Conservation (phyloP, 2,329 filamentous ascomycete genomes). For the Amauroascus verrucosus region DNA sequence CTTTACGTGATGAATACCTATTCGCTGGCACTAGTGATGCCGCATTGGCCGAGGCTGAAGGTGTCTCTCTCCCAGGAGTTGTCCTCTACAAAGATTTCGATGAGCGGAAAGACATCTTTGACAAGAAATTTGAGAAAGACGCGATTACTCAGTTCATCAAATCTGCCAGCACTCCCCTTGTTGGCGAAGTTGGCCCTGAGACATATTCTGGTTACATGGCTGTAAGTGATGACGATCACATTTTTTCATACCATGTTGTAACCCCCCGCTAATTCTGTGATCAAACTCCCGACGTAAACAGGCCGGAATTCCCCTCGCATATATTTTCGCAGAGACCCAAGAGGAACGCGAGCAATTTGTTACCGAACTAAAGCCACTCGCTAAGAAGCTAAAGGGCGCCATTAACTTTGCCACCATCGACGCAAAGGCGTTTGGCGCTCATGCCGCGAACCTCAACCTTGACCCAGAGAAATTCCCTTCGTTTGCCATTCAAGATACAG, state of each 20-base stretch:
- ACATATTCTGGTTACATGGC: constrained; percentile 95
- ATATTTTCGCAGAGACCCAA: constrained; percentile 88
- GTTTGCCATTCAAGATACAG: constrained; percentile 92
- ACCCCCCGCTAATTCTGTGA: no score
- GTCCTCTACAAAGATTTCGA: constrained; percentile 98
- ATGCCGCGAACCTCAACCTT: constrained; percentile 94
- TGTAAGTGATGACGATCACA: constrained; percentile 35
- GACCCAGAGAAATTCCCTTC: constrained; percentile 90
- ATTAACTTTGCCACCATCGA: constrained; percentile 99
- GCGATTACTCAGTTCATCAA: constrained; percentile 75
- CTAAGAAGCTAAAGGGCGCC: constrained; percentile 82
- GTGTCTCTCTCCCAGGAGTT: constrained; percentile 72
- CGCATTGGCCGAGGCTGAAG: constrained; percentile 76
- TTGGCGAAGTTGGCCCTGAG: constrained; percentile 93
- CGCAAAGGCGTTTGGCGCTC: constrained; percentile 83
- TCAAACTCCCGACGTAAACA: constrained; percentile 19
- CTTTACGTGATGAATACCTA: constrained; percentile 79
- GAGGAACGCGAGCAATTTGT: constrained; percentile 79
- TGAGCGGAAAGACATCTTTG: constrained; percentile 81
- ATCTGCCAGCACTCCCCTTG: constrained; percentile 73
- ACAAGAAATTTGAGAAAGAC: constrained; percentile 70
- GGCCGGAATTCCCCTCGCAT: constrained; percentile 83
- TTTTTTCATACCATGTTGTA: background rate
- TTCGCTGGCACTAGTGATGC: constrained; percentile 83
- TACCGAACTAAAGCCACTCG: constrained; percentile 70